Evolutionary conservation across 305 asterid species (phyloP).

Genomic region (Solanum chacoense): DNA sequence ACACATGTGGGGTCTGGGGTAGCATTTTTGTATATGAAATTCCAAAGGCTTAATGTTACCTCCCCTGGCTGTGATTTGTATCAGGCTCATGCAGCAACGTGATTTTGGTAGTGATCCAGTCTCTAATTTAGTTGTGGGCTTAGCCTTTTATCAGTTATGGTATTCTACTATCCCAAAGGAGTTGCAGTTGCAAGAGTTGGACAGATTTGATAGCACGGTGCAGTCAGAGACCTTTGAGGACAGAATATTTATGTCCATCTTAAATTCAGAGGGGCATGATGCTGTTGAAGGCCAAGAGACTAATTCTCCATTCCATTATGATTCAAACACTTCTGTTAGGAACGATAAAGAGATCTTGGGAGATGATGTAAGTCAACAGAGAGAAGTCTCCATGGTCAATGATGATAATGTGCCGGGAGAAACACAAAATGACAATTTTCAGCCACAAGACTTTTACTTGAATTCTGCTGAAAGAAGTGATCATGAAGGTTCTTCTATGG

Average conservation of each 20-base stretch:
- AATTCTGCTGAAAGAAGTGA: conserved; percentile 32
- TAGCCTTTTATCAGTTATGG: conserved; percentile 62
- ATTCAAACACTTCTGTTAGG: conserved; percentile 60
- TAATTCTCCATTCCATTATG: conserved; percentile 19
- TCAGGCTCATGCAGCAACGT: conserved; percentile 60
- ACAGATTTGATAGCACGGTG: conserved; percentile 13
- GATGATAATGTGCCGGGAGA: conserved; percentile 30
- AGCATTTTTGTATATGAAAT: neutral
- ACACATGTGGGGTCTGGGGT: neutral
- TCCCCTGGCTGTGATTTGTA: conserved; percentile 3
- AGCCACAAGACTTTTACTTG: conserved; percentile 18
- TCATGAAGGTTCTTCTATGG: conserved; percentile 14
- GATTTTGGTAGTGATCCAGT: conserved; percentile 48
- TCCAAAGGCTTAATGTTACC: neutral
- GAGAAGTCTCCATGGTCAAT: conserved; percentile 21
- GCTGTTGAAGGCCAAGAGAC: conserved; percentile 28
- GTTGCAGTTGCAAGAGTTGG: conserved; percentile 37
- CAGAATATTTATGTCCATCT: conserved; percentile 25
- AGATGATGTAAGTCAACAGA: conserved; percentile 7
- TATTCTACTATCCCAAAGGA: conserved; percentile 51
- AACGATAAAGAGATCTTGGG: conserved; percentile 31
- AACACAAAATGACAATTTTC: conserved; percentile 15
- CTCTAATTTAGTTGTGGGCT: conserved; percentile 70
- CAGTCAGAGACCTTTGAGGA: conserved; percentile 31
- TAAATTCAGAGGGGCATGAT: conserved; percentile 28